Evolutionary conservation across 495 filamentous ascomycete genomes (phyloP).

Genomic region (Neurospora tetrasperma): DNA sequence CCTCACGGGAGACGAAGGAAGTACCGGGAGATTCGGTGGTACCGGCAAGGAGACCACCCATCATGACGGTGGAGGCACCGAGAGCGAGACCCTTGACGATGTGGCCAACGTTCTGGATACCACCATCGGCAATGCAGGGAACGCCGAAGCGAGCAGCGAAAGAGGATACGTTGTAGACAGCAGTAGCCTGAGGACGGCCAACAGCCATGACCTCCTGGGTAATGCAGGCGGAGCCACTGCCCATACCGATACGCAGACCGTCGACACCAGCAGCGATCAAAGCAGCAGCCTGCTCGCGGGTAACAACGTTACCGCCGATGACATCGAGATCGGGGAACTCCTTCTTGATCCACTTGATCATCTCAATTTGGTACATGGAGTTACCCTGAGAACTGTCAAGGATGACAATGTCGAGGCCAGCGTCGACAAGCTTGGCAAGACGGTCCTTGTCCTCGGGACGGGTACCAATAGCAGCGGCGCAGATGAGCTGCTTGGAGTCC

Average conservation of each 20-base stretch:
- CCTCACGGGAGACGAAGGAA: conserved; percentile 89
- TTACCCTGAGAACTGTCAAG: conserved; percentile 96
- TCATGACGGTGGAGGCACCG: conserved; percentile 95
- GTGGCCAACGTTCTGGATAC: conserved; percentile 96
- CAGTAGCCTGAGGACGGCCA: conserved; percentile 85
- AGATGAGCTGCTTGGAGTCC: conserved; percentile 94
- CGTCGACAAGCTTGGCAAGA: conserved; percentile 81
- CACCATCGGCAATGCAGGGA: conserved; percentile 95
- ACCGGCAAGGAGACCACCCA: conserved; percentile 94
- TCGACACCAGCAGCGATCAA: conserved; percentile 93
- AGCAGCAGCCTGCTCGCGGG: conserved; percentile 81
- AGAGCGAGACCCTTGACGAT: conserved; percentile 96
- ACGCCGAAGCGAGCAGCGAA: conserved; percentile 93
- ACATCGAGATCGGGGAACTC: conserved; percentile 80
- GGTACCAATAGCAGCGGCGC: conserved; percentile 90
- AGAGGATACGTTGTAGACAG: conserved; percentile 76
- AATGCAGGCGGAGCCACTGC: conserved; percentile 94
- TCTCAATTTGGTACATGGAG: conserved; percentile 91
- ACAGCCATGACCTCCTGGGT: conserved; percentile 99
- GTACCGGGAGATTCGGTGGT: conserved; percentile 96
- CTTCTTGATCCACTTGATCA: conserved; percentile 91
- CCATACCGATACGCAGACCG: conserved; percentile 98
- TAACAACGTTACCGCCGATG: conserved; percentile 97
- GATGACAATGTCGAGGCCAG: conserved; percentile 90
- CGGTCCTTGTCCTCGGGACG: conserved; percentile 82